Conservation (phyloP, 345 rosid genomes). For the Corchorus olitorius region DNA sequence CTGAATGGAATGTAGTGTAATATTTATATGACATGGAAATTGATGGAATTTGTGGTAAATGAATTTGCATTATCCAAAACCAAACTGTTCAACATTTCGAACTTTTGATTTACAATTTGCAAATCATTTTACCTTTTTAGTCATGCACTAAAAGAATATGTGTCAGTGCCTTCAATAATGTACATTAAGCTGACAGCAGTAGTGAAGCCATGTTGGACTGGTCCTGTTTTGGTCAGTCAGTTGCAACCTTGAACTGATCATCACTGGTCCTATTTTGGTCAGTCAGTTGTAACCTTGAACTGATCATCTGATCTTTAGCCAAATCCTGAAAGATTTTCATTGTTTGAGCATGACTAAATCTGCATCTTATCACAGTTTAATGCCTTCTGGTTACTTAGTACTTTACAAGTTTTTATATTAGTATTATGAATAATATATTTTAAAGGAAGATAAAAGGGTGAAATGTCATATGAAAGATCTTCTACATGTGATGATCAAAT, state of each 20-base stretch:
- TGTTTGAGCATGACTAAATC: neutral
- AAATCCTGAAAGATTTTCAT: constrained; percentile 3
- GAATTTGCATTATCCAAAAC: neutral
- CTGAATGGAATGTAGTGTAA: neutral
- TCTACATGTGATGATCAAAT: constrained; percentile 5
- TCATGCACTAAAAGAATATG: neutral
- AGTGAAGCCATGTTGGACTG: neutral
- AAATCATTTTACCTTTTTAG: neutral
- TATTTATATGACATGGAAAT: neutral
- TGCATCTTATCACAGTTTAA: neutral
- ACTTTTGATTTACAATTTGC: neutral
- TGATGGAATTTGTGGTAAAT: neutral
- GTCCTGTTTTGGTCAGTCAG: neutral
- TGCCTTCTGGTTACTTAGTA: neutral
- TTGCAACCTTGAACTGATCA: neutral
- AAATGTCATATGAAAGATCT: neutral
- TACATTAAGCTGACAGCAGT: neutral
- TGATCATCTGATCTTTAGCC: neutral
- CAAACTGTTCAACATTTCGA: neutral
- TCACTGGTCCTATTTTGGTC: neutral
- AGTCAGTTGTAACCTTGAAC: neutral
- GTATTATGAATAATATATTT: neutral
- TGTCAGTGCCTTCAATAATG: neutral
- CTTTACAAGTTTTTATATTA: neutral
- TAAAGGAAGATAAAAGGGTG: neutral